Base-by-base conservation (phyloP, 768 basidiomycete species). In the Polyporus arcularius region DNA sequence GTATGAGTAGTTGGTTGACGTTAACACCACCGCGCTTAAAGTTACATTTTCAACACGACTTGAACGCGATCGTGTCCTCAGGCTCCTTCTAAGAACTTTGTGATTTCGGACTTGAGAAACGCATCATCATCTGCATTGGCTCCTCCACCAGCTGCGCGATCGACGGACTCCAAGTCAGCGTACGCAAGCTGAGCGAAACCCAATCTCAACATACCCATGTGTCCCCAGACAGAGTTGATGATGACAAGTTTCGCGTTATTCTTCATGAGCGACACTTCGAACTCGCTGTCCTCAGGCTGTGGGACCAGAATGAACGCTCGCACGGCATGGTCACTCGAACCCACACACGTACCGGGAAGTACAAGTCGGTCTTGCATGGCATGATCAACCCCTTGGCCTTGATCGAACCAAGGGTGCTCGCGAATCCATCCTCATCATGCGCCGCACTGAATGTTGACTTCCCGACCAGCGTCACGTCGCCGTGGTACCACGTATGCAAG, bases 211-310 rank as follows among this genome's bases (percentile, higher is more conserved):
- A 51, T 62, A 82, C 84, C 80, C 70, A 80, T 74, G 68, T 86
- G 85, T 9, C 85, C 85, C 83, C 81, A 85, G 39, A 80, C 74
- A 1, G 83, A 81, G 55, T 80, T 76, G 58, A 85, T 85, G n/a
- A 85, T 72, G 2, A 80, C 77, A 16, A 85, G 71, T 31, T 74
- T 75, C 4, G 81, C 76, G 5, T 66, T 73, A 56, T 79, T 77
- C 54, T 64, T 72, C 68, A 83, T 69, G 46, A 74, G 69, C 0
- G 73, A 70, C 16, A 83, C 72, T 65, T 86, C 83, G n/a, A 68
- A 68, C 62, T 80, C 75, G 62, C 76, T 83, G 62, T 85, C 85
- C 63, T 84, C 82, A 1, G 83, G 83, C 82, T 85, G n/a, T n/a
- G n/a, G n/a, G n/a, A n/a, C n/a, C n/a, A n/a, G n/a, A n/a, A n/a